Percentiles rank a stretch among this genome's conserved stretches.
Conservation (phyloP, 2,329 filamentous ascomycete genomes). For the Pestalotiopsis fici region DNA sequence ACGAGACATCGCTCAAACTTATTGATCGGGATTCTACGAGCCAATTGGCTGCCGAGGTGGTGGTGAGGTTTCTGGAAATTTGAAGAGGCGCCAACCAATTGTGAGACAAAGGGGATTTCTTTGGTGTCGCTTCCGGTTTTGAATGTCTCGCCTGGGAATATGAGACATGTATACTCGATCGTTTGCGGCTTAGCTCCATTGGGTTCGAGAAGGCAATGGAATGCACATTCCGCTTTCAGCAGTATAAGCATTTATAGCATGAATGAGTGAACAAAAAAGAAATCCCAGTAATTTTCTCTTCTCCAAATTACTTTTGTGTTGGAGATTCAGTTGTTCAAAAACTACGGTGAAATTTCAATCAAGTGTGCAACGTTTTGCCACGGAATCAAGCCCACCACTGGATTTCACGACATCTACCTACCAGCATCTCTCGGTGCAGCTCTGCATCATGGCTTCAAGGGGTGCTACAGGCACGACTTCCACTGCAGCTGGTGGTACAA, state of each 20-base stretch:
- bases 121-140: not conserved
- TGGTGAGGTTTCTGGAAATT: conserved; percentile 1
- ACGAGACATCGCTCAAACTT: not conserved
- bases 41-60: conserved; percentile 5
- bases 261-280: not conserved
- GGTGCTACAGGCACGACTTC: not conserved
- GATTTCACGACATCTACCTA: not conserved
- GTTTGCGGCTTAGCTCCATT: not conserved
- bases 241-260: not conserved
- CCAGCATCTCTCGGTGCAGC: not conserved
- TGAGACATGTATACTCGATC: not conserved
- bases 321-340: not conserved
- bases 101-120: not conserved
- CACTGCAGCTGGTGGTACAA: not conserved
- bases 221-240: not conserved
- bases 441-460: not conserved
- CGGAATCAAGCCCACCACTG: not conserved
- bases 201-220: not conserved
- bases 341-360: not conserved
- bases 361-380: not conserved
- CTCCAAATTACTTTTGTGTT: not conserved
- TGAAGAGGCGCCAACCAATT: not conserved
- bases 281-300: not conserved
- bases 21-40: conserved; percentile 2
- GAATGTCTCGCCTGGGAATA: not conserved